Conservation (phyloP, 1,284 basidiomycete genomes). For the Binderoboletus segoi region DNA sequence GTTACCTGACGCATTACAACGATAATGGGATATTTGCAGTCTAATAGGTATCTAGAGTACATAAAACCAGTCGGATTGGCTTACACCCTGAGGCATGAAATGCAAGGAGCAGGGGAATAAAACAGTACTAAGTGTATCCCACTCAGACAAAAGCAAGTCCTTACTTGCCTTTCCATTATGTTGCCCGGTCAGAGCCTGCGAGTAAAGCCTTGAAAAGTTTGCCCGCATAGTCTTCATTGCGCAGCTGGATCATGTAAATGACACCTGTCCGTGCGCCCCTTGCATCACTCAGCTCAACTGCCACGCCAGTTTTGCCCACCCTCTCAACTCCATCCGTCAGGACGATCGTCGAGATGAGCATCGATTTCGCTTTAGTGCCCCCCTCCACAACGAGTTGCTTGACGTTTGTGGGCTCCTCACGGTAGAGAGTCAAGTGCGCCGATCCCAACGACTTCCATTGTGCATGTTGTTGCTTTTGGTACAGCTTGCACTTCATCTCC, state of each 20-base stretch:
- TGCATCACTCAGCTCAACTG: constrained; percentile 89
- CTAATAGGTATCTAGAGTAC: constrained; percentile 16
- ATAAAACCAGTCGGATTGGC: not conserved
- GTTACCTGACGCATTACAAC: constrained; percentile 14
- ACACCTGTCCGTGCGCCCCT: constrained; percentile 90
- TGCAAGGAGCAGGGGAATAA: not conserved
- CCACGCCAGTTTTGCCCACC: constrained; percentile 96
- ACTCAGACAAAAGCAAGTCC: not conserved
- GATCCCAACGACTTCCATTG: constrained; percentile 97
- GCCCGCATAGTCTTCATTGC: constrained; percentile 84
- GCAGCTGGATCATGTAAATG: constrained; percentile 95
- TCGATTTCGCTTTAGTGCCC: constrained; percentile 75
- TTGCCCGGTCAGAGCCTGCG: constrained; percentile 77
- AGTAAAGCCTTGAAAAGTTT: constrained; percentile 88
- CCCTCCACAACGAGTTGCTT: constrained; percentile 97
- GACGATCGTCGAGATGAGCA: constrained; percentile 94
- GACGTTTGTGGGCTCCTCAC: constrained; percentile 79
- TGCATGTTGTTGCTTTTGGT: constrained; percentile 91
- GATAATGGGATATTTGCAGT: constrained; percentile 1
- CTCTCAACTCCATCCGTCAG: constrained; percentile 95
- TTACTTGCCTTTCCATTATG: not conserved
- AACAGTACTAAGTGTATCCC: not conserved
- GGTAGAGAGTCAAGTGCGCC: constrained; percentile 87
- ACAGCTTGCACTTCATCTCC: constrained; percentile 99
- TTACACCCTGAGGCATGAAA: not conserved